phyloP scores from a whole-genome alignment of 1,139 yeast species.

The Kluyveromyces marxianus region DNA sequence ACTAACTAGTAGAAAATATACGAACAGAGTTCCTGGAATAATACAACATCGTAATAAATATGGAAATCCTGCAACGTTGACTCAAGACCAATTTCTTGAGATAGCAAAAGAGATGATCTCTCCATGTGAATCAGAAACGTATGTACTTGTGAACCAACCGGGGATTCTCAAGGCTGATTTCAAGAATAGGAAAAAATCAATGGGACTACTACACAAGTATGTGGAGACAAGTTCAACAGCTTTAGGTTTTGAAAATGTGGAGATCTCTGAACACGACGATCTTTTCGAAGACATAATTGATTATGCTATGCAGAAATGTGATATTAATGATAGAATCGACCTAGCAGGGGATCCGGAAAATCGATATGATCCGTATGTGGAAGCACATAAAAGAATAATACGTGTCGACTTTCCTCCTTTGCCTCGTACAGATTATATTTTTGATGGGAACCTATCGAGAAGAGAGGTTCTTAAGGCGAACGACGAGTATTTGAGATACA shows the following conservation, averaged over 20 bases:
- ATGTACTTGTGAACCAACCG: slow-evolving; percentile 61
- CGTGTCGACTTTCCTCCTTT: slow-evolving; percentile 45
- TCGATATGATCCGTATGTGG: slow-evolving; percentile 40
- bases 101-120: slow-evolving; percentile 45
- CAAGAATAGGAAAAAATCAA: slow-evolving; percentile 33
- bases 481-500: slow-evolving; percentile 45
- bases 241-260: slow-evolving; percentile 32
- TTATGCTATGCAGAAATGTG: slow-evolving; percentile 17
- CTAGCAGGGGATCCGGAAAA: slow-evolving; percentile 18
- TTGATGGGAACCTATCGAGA: slow-evolving; percentile 27
- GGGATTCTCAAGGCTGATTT: slow-evolving; percentile 59
- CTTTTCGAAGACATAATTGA: slow-evolving; percentile 29
- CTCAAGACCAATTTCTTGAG: slow-evolving; percentile 37
- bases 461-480: slow-evolving; percentile 32
- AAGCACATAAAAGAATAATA: slow-evolving; percentile 54
- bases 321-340: slow-evolving; percentile 15
- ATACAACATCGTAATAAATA: slow-evolving; percentile 15
- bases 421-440: slow-evolving; percentile 25
- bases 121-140: slow-evolving; percentile 64
- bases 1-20: neutral
- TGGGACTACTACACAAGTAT: slow-evolving; percentile 50
- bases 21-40: slow-evolving; percentile 20
- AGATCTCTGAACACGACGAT: slow-evolving; percentile 34
- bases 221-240: slow-evolving; percentile 56
- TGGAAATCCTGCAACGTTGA: slow-evolving; percentile 12